Percentiles rank a stretch among this genome's conserved stretches.
phyloP scores from a whole-genome alignment of 164 flowering plant species.

The Santalum album region DNA sequence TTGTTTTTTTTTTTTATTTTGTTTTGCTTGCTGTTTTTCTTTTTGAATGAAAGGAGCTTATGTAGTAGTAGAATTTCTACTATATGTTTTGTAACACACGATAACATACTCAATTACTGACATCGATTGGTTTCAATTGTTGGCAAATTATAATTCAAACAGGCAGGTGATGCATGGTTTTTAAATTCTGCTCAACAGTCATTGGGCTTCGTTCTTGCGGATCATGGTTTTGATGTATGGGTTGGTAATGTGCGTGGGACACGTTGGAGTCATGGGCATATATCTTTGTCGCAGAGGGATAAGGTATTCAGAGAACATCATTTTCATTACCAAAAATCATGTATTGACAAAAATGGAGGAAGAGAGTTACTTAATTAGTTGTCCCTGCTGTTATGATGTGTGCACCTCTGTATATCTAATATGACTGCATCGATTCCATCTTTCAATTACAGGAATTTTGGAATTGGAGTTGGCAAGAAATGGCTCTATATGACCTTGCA shows the following conservation, averaged over 20 bases:
- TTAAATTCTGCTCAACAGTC: conserved; percentile 65
- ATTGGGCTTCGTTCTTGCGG: conserved; percentile 84
- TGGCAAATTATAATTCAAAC: conserved; percentile 10
- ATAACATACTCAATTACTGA: background rate
- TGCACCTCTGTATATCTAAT: too few species aligned
- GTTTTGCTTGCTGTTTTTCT: too few species aligned
- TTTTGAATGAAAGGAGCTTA: too few species aligned
- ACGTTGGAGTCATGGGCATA: conserved; percentile 83
- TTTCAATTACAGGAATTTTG: conserved; percentile 63
- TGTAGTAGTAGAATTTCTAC: too few species aligned
- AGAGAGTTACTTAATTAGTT: too few species aligned
- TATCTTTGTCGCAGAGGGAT: conserved; percentile 50
- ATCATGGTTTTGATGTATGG: conserved; percentile 94
- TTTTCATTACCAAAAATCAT: background rate
- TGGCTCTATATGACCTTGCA: conserved; percentile 74
- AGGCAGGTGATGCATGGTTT: conserved; percentile 99
- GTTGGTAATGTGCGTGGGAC: conserved; percentile 95
- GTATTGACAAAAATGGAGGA: background rate
- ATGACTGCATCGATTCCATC: conserved; percentile 1
- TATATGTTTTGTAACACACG: background rate
- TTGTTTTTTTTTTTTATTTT: too few species aligned
- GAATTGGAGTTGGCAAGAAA: conserved; percentile 99
- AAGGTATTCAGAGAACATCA: conserved; percentile 73
- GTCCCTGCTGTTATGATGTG: too few species aligned
- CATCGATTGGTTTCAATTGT: conserved; percentile 3